Conservation (phyloP, 1,284 basidiomycete species). For the Tetrapyrgos nigripes region DNA sequence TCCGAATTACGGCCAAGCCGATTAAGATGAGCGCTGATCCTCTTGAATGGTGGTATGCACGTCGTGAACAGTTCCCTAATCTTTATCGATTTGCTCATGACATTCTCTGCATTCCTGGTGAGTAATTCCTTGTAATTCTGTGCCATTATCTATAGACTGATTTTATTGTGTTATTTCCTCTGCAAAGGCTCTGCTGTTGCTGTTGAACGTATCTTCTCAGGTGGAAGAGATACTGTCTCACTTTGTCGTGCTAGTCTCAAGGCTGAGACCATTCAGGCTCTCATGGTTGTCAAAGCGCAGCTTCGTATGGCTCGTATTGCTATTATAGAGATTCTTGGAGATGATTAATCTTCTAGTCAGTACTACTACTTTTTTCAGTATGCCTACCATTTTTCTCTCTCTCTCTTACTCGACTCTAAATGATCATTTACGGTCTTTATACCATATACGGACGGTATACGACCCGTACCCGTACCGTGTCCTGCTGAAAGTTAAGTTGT, state of each 20-base stretch:
- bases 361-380: no score
- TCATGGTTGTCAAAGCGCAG: constrained; percentile 13
- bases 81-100: background rate
- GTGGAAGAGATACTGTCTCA: constrained; percentile 11
- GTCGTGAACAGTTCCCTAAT: background rate
- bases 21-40: background rate
- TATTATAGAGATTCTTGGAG: constrained; percentile 5
- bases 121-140: background rate
- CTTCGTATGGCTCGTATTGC: constrained; percentile 11
- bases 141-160: background rate
- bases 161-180: no score
- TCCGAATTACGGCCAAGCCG: background rate
- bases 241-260: constrained; percentile 10
- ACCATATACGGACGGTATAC: no score
- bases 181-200: constrained; percentile 13
- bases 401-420: no score
- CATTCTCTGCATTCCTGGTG: no score
- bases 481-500: no score
- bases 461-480: no score
- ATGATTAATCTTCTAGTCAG: no score
- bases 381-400: no score
- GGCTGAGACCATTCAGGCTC: constrained; percentile 6
- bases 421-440: no score
- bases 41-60: background rate
- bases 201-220: no score